These are phyloP conservation scores for Dothidotthia symphoricarpi DNA, from an alignment of 2,329 filamentous ascomycete species.

Conservation along the genomic window DNA sequence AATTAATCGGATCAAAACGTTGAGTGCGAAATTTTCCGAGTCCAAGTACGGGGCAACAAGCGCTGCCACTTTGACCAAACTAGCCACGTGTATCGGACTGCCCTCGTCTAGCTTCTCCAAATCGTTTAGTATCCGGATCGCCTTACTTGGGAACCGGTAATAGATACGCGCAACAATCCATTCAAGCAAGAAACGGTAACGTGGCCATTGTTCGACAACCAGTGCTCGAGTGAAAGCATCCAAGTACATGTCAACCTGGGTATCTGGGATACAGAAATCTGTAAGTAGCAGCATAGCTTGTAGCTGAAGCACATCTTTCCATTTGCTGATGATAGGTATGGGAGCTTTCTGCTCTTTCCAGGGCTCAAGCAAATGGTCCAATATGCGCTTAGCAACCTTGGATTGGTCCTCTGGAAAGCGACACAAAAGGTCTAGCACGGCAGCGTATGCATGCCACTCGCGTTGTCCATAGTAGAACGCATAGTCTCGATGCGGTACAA, in stretches of 20 bases:
- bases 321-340: slow-evolving; percentile 46
- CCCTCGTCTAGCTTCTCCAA: slow-evolving; percentile 44
- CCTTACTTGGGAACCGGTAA: slow-evolving; percentile 33
- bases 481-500: slow-evolving; percentile 38
- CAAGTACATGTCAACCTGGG: slow-evolving; percentile 35
- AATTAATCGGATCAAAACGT: slow-evolving; percentile 45
- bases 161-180: slow-evolving; percentile 50
- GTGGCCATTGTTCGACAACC: slow-evolving; percentile 48
- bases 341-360: slow-evolving; percentile 47
- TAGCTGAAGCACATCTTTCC: slow-evolving; percentile 51
- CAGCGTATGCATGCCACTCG: slow-evolving; percentile 47
- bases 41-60: slow-evolving; percentile 42
- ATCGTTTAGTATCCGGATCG: slow-evolving; percentile 36
- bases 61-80: slow-evolving; percentile 49
- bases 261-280: slow-evolving; percentile 36
- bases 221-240: slow-evolving; percentile 43
- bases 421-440: slow-evolving; percentile 47
- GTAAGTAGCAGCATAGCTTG: slow-evolving; percentile 47
- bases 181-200: slow-evolving; percentile 49
- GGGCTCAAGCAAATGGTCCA: slow-evolving; percentile 41
- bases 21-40: slow-evolving; percentile 40
- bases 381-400: slow-evolving; percentile 24
- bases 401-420: slow-evolving; percentile 36
- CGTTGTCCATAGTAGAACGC: slow-evolving; percentile 47
- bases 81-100: slow-evolving; percentile 50